Evolutionary conservation across 108 stramenopile species (phyloP).

Genomic region (Cyclotella distinguenda): DNA sequence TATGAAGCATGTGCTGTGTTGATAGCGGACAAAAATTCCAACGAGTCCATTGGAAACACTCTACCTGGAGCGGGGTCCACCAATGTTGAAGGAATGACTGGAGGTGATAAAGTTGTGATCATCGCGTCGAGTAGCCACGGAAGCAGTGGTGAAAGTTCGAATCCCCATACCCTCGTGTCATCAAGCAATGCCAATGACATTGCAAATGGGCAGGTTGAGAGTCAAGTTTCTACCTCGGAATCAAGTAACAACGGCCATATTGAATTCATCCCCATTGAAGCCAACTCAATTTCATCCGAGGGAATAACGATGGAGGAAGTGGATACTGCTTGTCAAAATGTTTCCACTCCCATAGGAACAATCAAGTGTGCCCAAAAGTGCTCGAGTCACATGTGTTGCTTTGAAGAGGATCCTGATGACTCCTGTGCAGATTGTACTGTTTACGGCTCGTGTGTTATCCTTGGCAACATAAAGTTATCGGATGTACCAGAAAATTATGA

Average conservation of each 20-base stretch:
- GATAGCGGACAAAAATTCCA: neutral
- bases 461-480: neutral
- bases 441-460: constrained; percentile 4
- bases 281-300: neutral
- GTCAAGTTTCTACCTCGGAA: neutral
- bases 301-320: constrained; percentile 18
- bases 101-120: neutral
- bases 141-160: too few species aligned
- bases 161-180: too few species aligned
- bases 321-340: constrained; percentile 4
- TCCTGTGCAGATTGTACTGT: constrained; percentile 6
- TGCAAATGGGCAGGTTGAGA: neutral
- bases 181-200: too few species aligned
- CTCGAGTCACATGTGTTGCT: constrained; percentile 24
- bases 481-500: neutral
- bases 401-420: constrained; percentile 8
- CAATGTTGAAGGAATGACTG: neutral
- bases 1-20: constrained; percentile 9
- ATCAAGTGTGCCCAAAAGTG: constrained; percentile 12
- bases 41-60: neutral
- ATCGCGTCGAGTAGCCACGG: too few species aligned
- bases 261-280: constrained; percentile 2
- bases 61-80: neutral
- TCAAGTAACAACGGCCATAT: neutral
- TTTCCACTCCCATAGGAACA: constrained; percentile 1